Percentiles rank a stretch among this genome's conserved stretches.
phyloP scores from a whole-genome alignment of 2,329 filamentous ascomycete species.

The Periconia sp. region DNA sequence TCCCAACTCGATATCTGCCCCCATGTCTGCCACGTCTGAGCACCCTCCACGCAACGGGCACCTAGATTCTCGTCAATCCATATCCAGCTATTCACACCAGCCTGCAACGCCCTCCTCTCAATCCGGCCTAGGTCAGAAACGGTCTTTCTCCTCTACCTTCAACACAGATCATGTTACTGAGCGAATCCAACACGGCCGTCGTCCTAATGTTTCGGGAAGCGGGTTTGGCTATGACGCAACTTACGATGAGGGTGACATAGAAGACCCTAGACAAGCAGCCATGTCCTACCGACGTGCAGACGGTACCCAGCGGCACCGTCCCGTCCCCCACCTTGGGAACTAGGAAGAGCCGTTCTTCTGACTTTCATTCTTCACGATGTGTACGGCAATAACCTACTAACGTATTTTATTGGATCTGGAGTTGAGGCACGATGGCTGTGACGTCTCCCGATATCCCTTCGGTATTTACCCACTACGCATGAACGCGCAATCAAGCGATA shows the following conservation, averaged over 20 bases:
- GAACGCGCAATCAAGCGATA: conserved; percentile 6
- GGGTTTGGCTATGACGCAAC: conserved; percentile 32
- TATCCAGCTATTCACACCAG: conserved; percentile 30
- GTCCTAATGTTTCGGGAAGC: conserved; percentile 39
- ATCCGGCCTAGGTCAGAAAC: conserved; percentile 44
- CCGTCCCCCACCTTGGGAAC: conserved; percentile 37
- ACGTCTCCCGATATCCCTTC: conserved; percentile 17
- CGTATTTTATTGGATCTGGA: conserved; percentile 15
- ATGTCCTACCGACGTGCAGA: conserved; percentile 53
- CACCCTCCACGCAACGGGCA: conserved; percentile 23
- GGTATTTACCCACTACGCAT: conserved; percentile 5
- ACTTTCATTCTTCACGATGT: conserved; percentile 6
- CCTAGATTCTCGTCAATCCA: conserved; percentile 20
- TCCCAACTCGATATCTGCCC: conserved; percentile 31
- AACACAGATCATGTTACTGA: conserved; percentile 46
- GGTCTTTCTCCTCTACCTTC: conserved; percentile 50
- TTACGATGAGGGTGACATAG: conserved; percentile 40
- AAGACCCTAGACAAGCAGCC: conserved; percentile 40
- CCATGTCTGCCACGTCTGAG: conserved; percentile 39
- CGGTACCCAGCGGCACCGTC: conserved; percentile 44
- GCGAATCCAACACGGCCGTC: conserved; percentile 48
- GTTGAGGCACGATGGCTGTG: conserved; percentile 11
- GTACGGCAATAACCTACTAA: conserved; percentile 13
- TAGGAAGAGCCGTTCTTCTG: conserved; percentile 24
- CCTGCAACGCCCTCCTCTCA: conserved; percentile 22